A percentile compares a stretch with the other conserved stretches of the same genome.
These are phyloP conservation scores for Monilinia laxa DNA, from an alignment of 2,329 filamentous ascomycete genomes.

Conservation along the genomic window DNA sequence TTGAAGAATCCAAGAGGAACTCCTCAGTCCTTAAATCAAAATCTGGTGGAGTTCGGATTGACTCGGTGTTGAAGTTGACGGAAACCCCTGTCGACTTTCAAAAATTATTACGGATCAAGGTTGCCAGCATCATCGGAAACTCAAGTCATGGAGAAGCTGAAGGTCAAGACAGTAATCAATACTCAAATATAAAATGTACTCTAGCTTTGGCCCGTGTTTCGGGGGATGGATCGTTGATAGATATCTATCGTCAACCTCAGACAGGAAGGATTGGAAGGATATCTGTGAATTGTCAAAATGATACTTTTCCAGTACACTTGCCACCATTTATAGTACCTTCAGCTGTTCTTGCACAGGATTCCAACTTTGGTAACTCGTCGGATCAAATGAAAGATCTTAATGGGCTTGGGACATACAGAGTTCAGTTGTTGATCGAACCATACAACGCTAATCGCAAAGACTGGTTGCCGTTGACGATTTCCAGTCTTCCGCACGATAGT, in stretches of 20 bases:
- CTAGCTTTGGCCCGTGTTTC: slow-evolving; percentile 29
- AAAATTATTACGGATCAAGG: slow-evolving; percentile 31
- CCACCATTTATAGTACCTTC: slow-evolving; percentile 17
- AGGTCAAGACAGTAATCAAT: slow-evolving; percentile 7
- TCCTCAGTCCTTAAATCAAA: neutral
- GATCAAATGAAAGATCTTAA: neutral
- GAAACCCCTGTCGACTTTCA: slow-evolving; percentile 28
- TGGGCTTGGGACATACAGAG: slow-evolving; percentile 6
- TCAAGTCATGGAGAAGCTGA: slow-evolving; percentile 11
- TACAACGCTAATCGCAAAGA: slow-evolving; percentile 19
- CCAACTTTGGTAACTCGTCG: neutral
- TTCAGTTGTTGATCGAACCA: slow-evolving; percentile 18
- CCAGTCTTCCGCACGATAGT: slow-evolving; percentile 11
- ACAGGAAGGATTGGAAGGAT: slow-evolving; percentile 15
- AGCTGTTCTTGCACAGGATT: slow-evolving; percentile 13
- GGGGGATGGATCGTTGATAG: slow-evolving; percentile 27
- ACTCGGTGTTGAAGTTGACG: slow-evolving; percentile 22
- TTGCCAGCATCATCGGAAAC: slow-evolving; percentile 27
- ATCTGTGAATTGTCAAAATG: neutral
- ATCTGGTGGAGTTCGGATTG: slow-evolving; percentile 5
- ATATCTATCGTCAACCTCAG: slow-evolving; percentile 17
- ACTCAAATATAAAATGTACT: slow-evolving; percentile 30
- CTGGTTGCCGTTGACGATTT: slow-evolving; percentile 34
- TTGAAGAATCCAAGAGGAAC: neutral
- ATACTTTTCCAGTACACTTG: slow-evolving; percentile 10